Conservation (phyloP, 169 alveolate genomes). For the Babesia bovis region DNA sequence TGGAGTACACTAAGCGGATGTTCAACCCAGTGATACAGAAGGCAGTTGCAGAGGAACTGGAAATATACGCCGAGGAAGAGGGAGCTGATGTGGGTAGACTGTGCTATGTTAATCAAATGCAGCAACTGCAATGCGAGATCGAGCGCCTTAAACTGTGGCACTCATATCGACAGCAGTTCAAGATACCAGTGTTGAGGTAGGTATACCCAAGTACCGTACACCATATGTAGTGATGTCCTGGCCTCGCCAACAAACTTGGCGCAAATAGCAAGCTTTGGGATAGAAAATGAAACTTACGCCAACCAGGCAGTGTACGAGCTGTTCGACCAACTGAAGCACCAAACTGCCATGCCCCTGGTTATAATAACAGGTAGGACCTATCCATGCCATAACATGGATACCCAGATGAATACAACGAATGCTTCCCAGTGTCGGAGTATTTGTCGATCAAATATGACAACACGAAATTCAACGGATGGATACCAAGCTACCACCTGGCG, state of each 20-base stretch:
- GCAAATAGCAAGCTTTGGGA: conserved; percentile 72
- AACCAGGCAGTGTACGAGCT: conserved; percentile 73
- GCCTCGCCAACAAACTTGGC: conserved; percentile 66
- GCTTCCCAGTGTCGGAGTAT: conserved; percentile 77
- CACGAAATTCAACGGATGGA: conserved; percentile 78
- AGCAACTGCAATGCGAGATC: conserved; percentile 46
- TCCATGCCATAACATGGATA: neutral
- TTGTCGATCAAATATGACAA: conserved; percentile 75
- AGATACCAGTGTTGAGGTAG: conserved; percentile 55
- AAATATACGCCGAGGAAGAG: conserved; percentile 60
- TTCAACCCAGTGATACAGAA: conserved; percentile 71
- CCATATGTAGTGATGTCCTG: conserved; percentile 55
- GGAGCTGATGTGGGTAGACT: conserved; percentile 51
- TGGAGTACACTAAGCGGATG: conserved; percentile 68
- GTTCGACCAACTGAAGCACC: conserved; percentile 77
- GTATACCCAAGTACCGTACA: neutral
- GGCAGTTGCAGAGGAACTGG: conserved; percentile 70
- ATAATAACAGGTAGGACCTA: conserved; percentile 57
- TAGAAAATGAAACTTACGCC: conserved; percentile 72
- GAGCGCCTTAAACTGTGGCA: conserved; percentile 66
- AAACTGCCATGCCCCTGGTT: conserved; percentile 70
- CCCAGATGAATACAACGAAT: conserved; percentile 63
- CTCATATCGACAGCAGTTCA: conserved; percentile 62
- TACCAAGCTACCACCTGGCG: conserved; percentile 77
- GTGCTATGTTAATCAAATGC: conserved; percentile 16